Evolutionary conservation across 495 filamentous ascomycete genomes (phyloP).

Genomic region (Penicillium longicatenatum): DNA sequence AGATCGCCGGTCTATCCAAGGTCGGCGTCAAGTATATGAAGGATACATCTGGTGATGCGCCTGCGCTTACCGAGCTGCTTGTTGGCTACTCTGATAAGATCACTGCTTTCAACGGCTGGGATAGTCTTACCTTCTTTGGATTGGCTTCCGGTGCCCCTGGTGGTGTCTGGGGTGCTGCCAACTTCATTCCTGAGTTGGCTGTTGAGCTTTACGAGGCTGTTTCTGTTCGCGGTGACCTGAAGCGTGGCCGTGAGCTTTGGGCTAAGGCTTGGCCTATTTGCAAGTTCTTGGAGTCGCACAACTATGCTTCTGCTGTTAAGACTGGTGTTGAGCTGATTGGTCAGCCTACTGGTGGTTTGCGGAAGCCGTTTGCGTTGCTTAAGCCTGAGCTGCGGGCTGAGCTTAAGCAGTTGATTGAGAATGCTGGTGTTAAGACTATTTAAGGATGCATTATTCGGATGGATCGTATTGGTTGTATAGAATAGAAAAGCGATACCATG

Average conservation of each 20-base stretch:
- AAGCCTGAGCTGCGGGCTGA: conserved; percentile 27
- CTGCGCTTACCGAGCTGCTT: conserved; percentile 37
- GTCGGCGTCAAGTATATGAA: conserved; percentile 40
- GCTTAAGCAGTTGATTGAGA: conserved; percentile 29
- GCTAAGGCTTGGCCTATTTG: conserved; percentile 37
- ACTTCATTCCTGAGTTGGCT: conserved; percentile 39
- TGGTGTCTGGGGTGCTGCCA: conserved; percentile 39
- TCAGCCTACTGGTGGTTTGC: conserved; percentile 33
- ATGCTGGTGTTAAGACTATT: conserved; percentile 37
- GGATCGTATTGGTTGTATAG: neutral
- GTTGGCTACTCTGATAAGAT: conserved; percentile 34
- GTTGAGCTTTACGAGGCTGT: conserved; percentile 38
- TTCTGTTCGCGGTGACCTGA: conserved; percentile 31
- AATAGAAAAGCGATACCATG: no score
- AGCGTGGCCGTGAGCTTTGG: conserved; percentile 36
- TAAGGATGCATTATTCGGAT: conserved; percentile 7
- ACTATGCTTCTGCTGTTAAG: conserved; percentile 37
- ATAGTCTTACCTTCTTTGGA: conserved; percentile 42
- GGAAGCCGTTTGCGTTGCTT: conserved; percentile 37
- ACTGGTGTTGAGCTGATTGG: conserved; percentile 39
- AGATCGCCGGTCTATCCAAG: conserved; percentile 32
- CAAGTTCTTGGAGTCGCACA: conserved; percentile 40
- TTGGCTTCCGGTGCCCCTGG: conserved; percentile 33
- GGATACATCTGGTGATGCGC: conserved; percentile 42
- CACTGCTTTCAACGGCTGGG: conserved; percentile 40